phyloP scores from a whole-genome alignment of 768 basidiomycete genomes.

The Heimioporus sp. region DNA sequence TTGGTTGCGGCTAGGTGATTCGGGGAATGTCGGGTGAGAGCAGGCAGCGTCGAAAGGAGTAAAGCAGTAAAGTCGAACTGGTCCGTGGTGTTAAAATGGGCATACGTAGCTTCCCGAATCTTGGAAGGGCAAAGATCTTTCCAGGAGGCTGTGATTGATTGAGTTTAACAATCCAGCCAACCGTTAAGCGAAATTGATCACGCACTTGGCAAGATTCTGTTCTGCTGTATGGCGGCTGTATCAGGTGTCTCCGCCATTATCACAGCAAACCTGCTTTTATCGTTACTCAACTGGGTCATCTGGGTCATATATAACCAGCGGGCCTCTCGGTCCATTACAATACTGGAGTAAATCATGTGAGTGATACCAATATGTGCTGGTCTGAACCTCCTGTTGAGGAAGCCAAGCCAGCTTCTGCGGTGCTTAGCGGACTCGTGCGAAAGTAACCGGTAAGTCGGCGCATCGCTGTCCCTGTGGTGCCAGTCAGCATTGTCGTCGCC shows the following conservation, averaged over 20 bases:
- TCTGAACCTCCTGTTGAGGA: no score
- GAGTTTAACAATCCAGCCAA: not conserved
- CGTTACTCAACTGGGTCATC: constrained; percentile 33
- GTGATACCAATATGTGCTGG: constrained; percentile 55
- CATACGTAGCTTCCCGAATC: constrained; percentile 15
- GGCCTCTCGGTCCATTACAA: constrained; percentile 43
- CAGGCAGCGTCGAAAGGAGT: not conserved
- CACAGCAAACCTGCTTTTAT: constrained; percentile 29
- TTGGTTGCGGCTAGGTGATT: not conserved
- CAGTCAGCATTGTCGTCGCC: no score
- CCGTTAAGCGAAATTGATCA: not conserved
- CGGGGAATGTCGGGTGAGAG: not conserved
- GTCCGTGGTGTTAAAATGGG: constrained; percentile 16
- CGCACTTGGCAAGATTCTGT: constrained; percentile 18
- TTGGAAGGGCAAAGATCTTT: constrained; percentile 17
- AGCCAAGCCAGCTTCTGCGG: no score
- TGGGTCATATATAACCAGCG: constrained; percentile 46
- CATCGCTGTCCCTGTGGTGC: no score
- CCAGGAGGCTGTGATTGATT: constrained; percentile 15
- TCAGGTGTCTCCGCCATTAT: constrained; percentile 28
- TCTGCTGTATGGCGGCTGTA: constrained; percentile 16
- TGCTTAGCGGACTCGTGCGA: no score
- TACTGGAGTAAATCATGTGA: constrained; percentile 39
- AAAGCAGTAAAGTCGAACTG: constrained; percentile 15
- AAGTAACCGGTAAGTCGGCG: no score